Evolutionary conservation across 768 basidiomycete species (phyloP).

Genomic region (Phanerochaete carnosa): DNA sequence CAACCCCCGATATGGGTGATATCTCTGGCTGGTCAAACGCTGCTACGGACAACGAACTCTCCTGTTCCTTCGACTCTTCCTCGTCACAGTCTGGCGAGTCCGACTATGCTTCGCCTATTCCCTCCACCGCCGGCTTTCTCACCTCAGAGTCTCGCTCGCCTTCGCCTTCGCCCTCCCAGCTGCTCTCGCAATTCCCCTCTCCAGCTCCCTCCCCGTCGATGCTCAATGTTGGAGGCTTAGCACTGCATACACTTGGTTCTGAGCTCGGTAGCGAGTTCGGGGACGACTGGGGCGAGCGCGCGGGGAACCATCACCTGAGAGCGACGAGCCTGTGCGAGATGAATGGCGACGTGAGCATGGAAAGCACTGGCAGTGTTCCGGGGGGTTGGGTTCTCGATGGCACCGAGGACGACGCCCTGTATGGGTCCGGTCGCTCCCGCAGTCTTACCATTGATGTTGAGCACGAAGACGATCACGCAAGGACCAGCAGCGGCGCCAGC

Average conservation of each 20-base stretch:
- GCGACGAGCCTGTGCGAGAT: conserved; percentile 56
- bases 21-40: conserved; percentile 20
- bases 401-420: background rate
- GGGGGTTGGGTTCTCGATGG: background rate
- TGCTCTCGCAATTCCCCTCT: background rate
- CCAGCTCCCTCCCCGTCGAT: background rate
- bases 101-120: conserved; percentile 4
- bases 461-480: background rate
- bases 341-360: conserved; percentile 7
- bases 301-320: conserved; percentile 43
- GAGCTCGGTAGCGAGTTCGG: conserved; percentile 58
- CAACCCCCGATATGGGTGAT: conserved; percentile 6
- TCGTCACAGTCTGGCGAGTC: background rate
- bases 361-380: background rate
- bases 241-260: conserved; percentile 30
- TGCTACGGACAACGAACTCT: conserved; percentile 16
- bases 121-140: background rate
- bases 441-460: background rate
- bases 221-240: background rate
- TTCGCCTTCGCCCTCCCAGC: conserved; percentile 13
- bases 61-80: background rate
- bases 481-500: background rate
- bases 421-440: background rate
- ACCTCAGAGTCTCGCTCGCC: conserved; percentile 4
- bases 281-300: conserved; percentile 38